These are phyloP conservation scores for Cercospora canescens DNA, from an alignment of 2,329 filamentous ascomycete species.

Conservation along the genomic window DNA sequence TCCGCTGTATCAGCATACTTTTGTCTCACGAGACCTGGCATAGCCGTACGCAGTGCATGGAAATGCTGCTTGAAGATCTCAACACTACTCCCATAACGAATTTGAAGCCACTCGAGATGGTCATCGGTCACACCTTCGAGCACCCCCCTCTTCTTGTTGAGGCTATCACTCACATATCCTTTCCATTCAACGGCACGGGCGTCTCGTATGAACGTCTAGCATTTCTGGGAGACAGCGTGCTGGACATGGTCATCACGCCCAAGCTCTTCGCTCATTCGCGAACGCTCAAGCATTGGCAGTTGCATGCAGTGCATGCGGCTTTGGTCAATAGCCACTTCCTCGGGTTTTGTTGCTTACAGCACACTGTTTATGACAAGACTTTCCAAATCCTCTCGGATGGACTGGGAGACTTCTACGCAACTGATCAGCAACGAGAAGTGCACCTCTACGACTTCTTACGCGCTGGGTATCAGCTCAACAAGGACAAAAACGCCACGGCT, in stretches of 20 bases:
- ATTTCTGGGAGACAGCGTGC: slow-evolving; percentile 81
- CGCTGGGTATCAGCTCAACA: slow-evolving; percentile 45
- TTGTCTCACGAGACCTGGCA: slow-evolving; percentile 53
- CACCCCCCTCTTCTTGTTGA: slow-evolving; percentile 71
- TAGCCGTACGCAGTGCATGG: slow-evolving; percentile 11
- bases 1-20: slow-evolving; percentile 66
- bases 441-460: slow-evolving; percentile 35
- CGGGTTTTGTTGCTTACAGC: slow-evolving; percentile 71
- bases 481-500: slow-evolving; percentile 47
- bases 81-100: slow-evolving; percentile 45
- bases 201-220: slow-evolving; percentile 74
- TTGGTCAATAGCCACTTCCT: slow-evolving; percentile 80
- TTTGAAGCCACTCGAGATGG: slow-evolving; percentile 57
- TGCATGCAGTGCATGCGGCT: slow-evolving; percentile 75
- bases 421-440: neutral
- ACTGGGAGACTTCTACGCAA: slow-evolving; percentile 13
- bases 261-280: slow-evolving; percentile 57
- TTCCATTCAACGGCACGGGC: slow-evolving; percentile 40
- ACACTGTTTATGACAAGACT: slow-evolving; percentile 39
- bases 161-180: slow-evolving; percentile 71
- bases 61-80: slow-evolving; percentile 40
- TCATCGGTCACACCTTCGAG: slow-evolving; percentile 71
- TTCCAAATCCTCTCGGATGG: slow-evolving; percentile 24
- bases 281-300: slow-evolving; percentile 55
- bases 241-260: slow-evolving; percentile 73